phyloP scores from a whole-genome alignment of 202 grass and related monocot genomes.

The Panicum virgatum region DNA sequence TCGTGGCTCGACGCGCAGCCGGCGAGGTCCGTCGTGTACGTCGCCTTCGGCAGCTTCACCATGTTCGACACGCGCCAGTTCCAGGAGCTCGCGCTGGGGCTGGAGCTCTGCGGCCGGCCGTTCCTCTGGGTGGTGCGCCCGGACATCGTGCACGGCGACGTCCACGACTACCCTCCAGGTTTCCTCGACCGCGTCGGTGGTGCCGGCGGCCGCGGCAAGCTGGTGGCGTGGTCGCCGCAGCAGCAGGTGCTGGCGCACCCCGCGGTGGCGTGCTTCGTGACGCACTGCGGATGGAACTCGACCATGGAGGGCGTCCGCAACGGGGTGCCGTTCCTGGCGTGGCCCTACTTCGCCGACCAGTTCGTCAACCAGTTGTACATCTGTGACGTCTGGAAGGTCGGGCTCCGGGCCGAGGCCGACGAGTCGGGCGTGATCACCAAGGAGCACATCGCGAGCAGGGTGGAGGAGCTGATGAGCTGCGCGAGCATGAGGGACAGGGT shows the following conservation, averaged over 20 bases:
- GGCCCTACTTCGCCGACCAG: slow-evolving; percentile 59
- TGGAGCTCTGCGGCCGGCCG: slow-evolving; percentile 32
- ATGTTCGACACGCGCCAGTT: slow-evolving; percentile 47
- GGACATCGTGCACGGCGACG: slow-evolving; percentile 6
- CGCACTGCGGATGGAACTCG: slow-evolving; percentile 75
- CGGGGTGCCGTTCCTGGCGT: slow-evolving; percentile 45
- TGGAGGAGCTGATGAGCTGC: slow-evolving; percentile 33
- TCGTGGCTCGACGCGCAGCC: slow-evolving; percentile 51
- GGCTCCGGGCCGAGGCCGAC: slow-evolving; percentile 26
- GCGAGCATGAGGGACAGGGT: slow-evolving; percentile 8
- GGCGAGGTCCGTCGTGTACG: slow-evolving; percentile 37
- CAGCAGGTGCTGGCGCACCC: slow-evolving; percentile 50
- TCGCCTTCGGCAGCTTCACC: slow-evolving; percentile 61
- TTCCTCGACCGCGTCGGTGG: slow-evolving; percentile 12
- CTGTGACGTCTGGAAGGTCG: slow-evolving; percentile 45
- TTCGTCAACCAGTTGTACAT: slow-evolving; percentile 49
- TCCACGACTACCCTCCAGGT: slow-evolving; percentile 27
- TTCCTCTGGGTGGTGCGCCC: slow-evolving; percentile 65
- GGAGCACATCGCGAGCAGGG: slow-evolving; percentile 36
- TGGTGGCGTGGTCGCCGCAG: slow-evolving; percentile 54
- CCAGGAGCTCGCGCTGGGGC: slow-evolving; percentile 52
- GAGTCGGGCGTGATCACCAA: slow-evolving; percentile 38
- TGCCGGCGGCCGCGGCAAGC: neutral
- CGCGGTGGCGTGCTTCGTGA: slow-evolving; percentile 54
- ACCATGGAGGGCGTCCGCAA: slow-evolving; percentile 53